These are phyloP conservation scores for Bryoerythrophyllum caledonicum DNA, from an alignment of 225 moss, liverwort and hornwort species.

Conservation along the genomic window DNA sequence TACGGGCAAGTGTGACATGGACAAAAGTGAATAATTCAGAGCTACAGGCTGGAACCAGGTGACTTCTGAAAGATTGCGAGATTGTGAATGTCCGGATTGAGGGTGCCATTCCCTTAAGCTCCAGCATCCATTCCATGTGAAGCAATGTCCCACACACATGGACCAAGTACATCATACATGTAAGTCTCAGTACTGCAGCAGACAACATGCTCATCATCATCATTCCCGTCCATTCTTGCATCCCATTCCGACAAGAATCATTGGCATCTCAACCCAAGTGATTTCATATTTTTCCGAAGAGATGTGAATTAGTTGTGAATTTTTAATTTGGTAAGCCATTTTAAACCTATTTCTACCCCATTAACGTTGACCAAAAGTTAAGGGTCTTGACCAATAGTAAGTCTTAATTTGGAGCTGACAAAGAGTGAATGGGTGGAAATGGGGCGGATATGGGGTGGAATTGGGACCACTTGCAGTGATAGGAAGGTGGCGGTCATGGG, in stretches of 20 bases:
- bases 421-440: too few species aligned
- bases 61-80: background rate
- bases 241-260: background rate
- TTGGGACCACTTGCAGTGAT: too few species aligned
- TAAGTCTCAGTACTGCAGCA: background rate
- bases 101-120: slow-evolving; percentile 4
- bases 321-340: too few species aligned
- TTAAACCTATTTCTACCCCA: too few species aligned
- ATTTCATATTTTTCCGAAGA: too few species aligned
- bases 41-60: slow-evolving; percentile 12
- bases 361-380: too few species aligned
- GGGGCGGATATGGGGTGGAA: too few species aligned
- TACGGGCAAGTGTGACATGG: background rate
- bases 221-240: background rate
- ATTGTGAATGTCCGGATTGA: background rate
- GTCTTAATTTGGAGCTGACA: too few species aligned
- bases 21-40: background rate
- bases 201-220: background rate
- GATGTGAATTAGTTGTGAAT: too few species aligned
- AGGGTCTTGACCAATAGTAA: too few species aligned
- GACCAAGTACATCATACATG: background rate
- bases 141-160: background rate
- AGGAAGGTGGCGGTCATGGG: too few species aligned
- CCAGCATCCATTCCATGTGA: slow-evolving; percentile 20
- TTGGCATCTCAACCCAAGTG: too few species aligned